These are phyloP conservation scores for Nannochloropsis gaditana DNA, from an alignment of 108 stramenopile genomes.

Conservation along the genomic window DNA sequence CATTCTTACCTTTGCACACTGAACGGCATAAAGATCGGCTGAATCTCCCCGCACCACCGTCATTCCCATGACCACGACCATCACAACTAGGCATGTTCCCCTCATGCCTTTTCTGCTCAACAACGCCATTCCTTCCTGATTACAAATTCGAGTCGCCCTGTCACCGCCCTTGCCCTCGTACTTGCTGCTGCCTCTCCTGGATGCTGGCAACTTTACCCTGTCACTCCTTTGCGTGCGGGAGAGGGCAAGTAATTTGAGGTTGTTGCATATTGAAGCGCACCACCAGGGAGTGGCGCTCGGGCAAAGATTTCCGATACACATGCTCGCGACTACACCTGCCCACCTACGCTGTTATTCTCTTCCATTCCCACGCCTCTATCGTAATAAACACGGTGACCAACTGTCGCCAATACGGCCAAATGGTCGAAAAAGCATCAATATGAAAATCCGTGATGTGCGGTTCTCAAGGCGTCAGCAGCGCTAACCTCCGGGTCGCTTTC, in stretches of 20 bases:
- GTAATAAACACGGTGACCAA: no score
- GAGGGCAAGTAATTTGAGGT: neutral
- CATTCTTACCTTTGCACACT: slow-evolving; percentile 8
- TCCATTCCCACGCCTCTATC: no score
- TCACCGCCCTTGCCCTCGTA: neutral
- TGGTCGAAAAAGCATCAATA: no score
- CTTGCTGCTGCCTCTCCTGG: neutral
- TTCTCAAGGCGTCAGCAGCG: no score
- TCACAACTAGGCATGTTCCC: neutral
- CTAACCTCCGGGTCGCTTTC: no score
- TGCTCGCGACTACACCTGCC: neutral
- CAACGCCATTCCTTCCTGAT: neutral
- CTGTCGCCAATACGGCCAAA: no score
- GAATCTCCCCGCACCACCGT: neutral
- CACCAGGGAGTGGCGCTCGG: neutral
- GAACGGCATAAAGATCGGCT: slow-evolving; percentile 8
- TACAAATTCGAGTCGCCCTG: neutral
- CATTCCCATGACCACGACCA: neutral
- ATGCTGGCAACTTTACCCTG: neutral
- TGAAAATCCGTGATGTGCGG: no score
- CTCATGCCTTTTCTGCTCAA: neutral
- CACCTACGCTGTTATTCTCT: no score
- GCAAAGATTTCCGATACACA: neutral
- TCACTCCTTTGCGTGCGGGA: neutral
- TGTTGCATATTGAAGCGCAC: slow-evolving; percentile 10